These are phyloP conservation scores for Articulospora tetracladia DNA, from an alignment of 495 filamentous ascomycete genomes.

Conservation along the genomic window DNA sequence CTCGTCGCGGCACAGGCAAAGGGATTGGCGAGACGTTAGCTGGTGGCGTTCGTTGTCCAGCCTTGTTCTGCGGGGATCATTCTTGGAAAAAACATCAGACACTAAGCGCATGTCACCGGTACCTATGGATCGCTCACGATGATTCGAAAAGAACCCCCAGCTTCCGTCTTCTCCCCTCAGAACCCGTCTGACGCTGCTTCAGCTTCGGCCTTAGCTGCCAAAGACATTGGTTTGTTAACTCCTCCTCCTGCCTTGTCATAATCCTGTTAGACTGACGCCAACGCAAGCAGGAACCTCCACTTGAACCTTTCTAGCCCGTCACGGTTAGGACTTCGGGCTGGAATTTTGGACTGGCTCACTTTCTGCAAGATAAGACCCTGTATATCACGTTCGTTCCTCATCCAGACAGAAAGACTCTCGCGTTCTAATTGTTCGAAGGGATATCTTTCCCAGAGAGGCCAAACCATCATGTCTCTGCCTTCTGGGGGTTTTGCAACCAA, in stretches of 20 bases:
- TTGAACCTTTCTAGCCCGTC: neutral
- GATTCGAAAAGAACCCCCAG: neutral
- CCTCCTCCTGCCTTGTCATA: neutral
- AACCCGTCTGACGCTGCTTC: neutral
- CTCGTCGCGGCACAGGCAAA: neutral
- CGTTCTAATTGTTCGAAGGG: neutral
- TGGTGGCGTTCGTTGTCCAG: neutral
- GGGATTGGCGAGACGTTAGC: too few relatives aligned
- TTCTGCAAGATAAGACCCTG: neutral
- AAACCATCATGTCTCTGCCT: slow-evolving; percentile 19
- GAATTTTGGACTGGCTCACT: neutral
- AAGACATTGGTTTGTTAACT: neutral
- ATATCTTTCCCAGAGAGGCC: neutral
- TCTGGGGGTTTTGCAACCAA: slow-evolving; percentile 3
- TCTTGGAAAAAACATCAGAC: neutral
- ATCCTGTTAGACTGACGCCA: neutral
- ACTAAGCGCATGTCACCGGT: neutral
- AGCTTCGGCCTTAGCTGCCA: neutral
- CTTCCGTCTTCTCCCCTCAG: neutral
- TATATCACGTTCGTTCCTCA: too few relatives aligned
- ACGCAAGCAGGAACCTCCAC: neutral
- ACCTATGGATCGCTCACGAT: neutral
- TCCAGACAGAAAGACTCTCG: too few relatives aligned
- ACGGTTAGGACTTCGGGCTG: neutral
- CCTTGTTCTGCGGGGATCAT: neutral